Base-by-base conservation (phyloP, 1,284 basidiomycete genomes). In the Trametes sp. region DNA sequence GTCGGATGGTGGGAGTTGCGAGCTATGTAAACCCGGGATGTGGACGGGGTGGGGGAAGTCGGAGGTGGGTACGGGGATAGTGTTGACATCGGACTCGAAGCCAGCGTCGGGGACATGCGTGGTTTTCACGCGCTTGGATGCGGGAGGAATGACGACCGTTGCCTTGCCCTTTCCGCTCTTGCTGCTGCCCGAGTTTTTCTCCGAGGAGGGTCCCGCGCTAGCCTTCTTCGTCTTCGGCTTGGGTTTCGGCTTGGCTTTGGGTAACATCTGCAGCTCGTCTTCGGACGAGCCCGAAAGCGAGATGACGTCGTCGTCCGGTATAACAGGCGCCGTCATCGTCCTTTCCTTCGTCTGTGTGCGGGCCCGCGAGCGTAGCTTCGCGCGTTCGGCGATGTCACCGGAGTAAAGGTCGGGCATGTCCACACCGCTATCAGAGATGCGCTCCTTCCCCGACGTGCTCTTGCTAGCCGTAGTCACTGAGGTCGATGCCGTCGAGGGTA, bases 341-440 rank as follows among this genome's bases (percentile, higher is more conserved):
- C 60, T 31, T 50, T 65, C 61, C 46, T 36, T 13, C 10, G 64
- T 42, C 60, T 70, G 71, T 0, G 76, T 75, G 29, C 80, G 74
- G 11, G 59, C 59, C 8, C 71, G 70, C 0, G 78, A 73, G 11
- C 82, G 80, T 63, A 78, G 72, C 67, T 83, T 83, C 36, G 82
- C 77, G 13, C 82, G 78, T 41, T 83, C 82, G 4, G 82, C 81
- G 31, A 84, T 81, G 58, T 70, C 78, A 26, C 72, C 68, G 0
- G 75, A 73, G 59, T 62, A 66, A 33, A 58, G 45, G 10, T 70
- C 61, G 7, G 42, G n/a, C 21, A 59, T 50, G 14, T 62, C 62
- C 2, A 69, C 44, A 2, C 61, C 60, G 23, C 64, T 67, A n/a
- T 67, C 62, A 0, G 62, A 61, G 11, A 58, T n/a, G 2, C 55